Conservation (phyloP, 345 rosid species). For the Bruguiera sexangula region DNA sequence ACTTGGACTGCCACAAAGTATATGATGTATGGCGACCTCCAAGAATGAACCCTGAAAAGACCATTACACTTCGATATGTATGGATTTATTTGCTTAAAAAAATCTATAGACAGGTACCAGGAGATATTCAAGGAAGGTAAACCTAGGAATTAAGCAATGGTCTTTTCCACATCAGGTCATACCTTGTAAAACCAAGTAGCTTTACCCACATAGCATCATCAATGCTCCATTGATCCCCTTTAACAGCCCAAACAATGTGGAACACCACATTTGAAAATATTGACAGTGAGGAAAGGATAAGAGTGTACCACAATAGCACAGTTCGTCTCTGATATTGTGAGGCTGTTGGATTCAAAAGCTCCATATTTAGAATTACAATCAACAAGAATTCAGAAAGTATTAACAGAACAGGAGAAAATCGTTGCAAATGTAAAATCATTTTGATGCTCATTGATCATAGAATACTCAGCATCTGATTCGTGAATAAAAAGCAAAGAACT, state of each 20-base stretch:
- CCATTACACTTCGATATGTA: background rate
- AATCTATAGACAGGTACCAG: background rate
- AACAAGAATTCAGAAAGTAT: background rate
- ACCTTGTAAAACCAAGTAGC: constrained; percentile 46
- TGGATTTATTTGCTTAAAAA: background rate
- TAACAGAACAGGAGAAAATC: background rate
- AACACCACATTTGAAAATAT: constrained; percentile 37
- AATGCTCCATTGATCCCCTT: constrained; percentile 42
- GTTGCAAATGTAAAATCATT: background rate
- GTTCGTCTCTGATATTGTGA: constrained; percentile 29
- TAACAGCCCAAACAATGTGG: constrained; percentile 35
- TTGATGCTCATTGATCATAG: background rate
- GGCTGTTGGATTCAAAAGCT: constrained; percentile 24
- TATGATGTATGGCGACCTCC: constrained; percentile 27
- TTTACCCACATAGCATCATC: constrained; percentile 44
- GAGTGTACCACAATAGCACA: constrained; percentile 34
- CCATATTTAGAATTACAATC: background rate
- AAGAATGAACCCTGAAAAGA: constrained; percentile 40
- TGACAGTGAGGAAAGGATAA: constrained; percentile 38
- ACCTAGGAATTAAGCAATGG: background rate
- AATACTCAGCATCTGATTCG: background rate
- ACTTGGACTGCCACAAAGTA: constrained; percentile 37
- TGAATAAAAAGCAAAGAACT: background rate
- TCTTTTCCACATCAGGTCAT: constrained; percentile 10
- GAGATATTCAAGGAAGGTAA: background rate